A percentile compares a stretch with the other conserved stretches of the same genome.
These are phyloP conservation scores for Stagonosporopsis chrysanthemi DNA, from an alignment of 2,329 filamentous ascomycete species.

Conservation along the genomic window DNA sequence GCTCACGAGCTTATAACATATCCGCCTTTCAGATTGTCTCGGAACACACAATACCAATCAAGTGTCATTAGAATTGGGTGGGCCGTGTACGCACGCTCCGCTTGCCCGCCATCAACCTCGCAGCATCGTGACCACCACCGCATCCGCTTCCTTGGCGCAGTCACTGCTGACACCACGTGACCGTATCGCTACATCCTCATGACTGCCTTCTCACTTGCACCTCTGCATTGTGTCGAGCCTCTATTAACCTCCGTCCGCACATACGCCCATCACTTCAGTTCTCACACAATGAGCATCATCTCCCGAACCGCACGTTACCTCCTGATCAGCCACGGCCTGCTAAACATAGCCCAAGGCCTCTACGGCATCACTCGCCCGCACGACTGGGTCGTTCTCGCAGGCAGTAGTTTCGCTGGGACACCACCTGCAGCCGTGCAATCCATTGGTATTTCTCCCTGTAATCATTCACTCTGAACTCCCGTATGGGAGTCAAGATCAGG, in stretches of 20 bases:
- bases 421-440: not conserved
- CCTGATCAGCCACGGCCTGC: conserved; percentile 19
- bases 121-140: not conserved
- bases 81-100: not conserved
- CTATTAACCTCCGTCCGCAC: not conserved
- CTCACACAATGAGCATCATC: not conserved
- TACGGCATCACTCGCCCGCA: conserved; percentile 11
- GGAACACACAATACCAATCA: not conserved
- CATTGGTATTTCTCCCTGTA: not conserved
- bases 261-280: not conserved
- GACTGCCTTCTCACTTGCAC: not conserved
- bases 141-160: not conserved
- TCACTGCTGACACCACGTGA: conserved; percentile 1
- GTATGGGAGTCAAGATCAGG: no score
- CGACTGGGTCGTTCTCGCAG: not conserved
- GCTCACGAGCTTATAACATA: conserved; percentile 17
- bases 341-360: conserved; percentile 22
- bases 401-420: not conserved
- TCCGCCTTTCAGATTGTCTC: not conserved
- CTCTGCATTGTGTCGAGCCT: not conserved
- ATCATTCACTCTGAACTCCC: not conserved
- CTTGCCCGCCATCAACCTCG: not conserved
- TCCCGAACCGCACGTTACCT: conserved; percentile 18
- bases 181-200: not conserved
- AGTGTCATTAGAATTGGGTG: no score